These are phyloP conservation scores for Boletus pseudopeckii DNA, from an alignment of 768 basidiomycete genomes.

Conservation along the genomic window DNA sequence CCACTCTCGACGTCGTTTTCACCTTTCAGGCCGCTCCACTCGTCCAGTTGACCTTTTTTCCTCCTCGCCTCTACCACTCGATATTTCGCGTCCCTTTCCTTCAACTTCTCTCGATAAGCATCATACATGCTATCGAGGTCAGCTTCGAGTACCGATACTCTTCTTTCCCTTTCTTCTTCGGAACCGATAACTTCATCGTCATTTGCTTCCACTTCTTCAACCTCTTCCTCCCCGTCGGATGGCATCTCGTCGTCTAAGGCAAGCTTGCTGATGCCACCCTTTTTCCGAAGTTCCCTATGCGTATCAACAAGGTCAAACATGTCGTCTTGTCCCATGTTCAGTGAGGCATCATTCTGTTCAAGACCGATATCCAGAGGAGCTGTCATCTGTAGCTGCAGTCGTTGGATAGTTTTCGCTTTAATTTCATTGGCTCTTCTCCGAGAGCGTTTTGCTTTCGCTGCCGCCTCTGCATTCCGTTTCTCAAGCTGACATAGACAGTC, in stretches of 20 bases:
- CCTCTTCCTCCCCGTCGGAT: conserved; percentile 44
- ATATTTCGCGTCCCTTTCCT: conserved; percentile 84
- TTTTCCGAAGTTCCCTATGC: conserved; percentile 44
- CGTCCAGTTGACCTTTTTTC: conserved; percentile 70
- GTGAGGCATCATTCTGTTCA: conserved; percentile 72
- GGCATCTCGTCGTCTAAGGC: conserved; percentile 42
- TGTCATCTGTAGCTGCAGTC: conserved; percentile 96
- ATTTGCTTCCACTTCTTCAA: conserved; percentile 22
- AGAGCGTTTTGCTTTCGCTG: conserved; percentile 72
- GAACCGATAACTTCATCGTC: conserved; percentile 50
- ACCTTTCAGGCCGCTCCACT: conserved; percentile 73
- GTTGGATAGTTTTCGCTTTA: conserved; percentile 81
- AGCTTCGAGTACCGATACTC: conserved; percentile 65
- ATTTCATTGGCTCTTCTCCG: conserved; percentile 85
- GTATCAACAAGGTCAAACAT: conserved; percentile 79
- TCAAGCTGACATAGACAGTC: conserved; percentile 56
- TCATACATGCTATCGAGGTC: conserved; percentile 89
- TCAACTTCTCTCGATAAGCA: conserved; percentile 73
- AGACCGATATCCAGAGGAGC: conserved; percentile 95
- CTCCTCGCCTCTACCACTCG: conserved; percentile 75
- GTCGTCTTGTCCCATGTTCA: conserved; percentile 77
- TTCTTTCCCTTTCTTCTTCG: conserved; percentile 69
- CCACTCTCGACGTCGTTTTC: conserved; percentile 39
- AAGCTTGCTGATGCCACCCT: conserved; percentile 38
- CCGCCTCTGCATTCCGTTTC: conserved; percentile 73